Percentiles rank a stretch among this genome's conserved stretches.
Evolutionary conservation across 148 eudicot species (phyloP).

Genomic region (Chenopodium formosanum): DNA sequence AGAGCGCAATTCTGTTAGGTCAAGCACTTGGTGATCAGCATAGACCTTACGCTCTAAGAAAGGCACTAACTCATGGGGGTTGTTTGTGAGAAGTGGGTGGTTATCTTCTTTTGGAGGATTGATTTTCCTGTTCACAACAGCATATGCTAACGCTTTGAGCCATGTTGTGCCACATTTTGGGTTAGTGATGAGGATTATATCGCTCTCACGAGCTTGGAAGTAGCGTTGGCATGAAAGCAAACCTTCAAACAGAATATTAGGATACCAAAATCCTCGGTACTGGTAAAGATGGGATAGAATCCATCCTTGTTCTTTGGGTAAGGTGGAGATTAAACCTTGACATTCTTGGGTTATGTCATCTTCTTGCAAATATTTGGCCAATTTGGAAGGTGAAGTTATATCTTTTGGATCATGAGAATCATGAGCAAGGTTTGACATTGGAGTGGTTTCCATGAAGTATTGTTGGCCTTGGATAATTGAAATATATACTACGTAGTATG

Average conservation of each 20-base stretch:
- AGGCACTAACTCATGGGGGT: constrained; percentile 41
- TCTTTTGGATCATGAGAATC: neutral
- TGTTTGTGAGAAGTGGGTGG: constrained; percentile 22
- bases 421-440: neutral
- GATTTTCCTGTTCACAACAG: constrained; percentile 23
- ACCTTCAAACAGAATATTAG: constrained; percentile 35
- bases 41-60: constrained; percentile 31
- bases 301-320: constrained; percentile 31
- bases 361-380: constrained; percentile 25
- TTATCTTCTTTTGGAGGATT: neutral
- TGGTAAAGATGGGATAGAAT: constrained; percentile 31
- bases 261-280: constrained; percentile 58
- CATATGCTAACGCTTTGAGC: constrained; percentile 41
- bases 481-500: no score
- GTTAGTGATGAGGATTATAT: constrained; percentile 48
- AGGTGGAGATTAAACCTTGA: neutral
- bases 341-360: constrained; percentile 31
- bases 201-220: constrained; percentile 46
- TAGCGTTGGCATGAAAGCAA: constrained; percentile 43
- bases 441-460: constrained; percentile 11
- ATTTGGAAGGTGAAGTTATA: constrained; percentile 1
- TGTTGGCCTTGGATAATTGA: neutral
- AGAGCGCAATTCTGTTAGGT: constrained; percentile 22
- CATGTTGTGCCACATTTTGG: constrained; percentile 47
- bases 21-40: constrained; percentile 23